These are phyloP conservation scores for Amaranthus cruentus DNA, from an alignment of 148 eudicot genomes.

Conservation along the genomic window DNA sequence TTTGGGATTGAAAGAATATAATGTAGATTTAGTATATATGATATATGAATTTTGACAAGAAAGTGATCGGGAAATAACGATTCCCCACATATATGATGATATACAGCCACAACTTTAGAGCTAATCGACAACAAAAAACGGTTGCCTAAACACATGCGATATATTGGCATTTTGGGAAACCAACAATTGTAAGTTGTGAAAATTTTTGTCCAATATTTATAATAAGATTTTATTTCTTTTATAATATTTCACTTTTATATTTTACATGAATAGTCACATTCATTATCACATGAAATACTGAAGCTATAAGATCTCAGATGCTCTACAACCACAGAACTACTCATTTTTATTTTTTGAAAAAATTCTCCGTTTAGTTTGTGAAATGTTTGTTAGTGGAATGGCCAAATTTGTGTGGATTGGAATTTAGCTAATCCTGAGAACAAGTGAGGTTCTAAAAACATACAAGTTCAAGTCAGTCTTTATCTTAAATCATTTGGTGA, in stretches of 20 bases:
- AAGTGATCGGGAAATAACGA: not conserved
- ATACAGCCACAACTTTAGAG: not conserved
- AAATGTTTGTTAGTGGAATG: not conserved
- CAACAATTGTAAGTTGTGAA: not conserved
- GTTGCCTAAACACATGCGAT: not conserved
- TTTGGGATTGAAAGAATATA: no score
- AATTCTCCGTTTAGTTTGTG: not conserved
- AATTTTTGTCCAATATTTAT: not conserved
- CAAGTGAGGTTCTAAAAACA: not conserved
- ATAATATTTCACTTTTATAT: not conserved
- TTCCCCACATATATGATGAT: constrained; percentile 10
- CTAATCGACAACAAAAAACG: constrained; percentile 1
- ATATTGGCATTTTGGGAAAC: not conserved
- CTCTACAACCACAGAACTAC: constrained; percentile 7
- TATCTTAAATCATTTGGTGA: not conserved
- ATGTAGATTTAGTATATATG: not conserved
- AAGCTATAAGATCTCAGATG: not conserved
- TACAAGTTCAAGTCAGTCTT: not conserved
- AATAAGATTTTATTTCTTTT: not conserved
- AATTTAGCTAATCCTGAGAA: not conserved
- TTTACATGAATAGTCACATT: constrained; percentile 11
- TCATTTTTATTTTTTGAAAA: not conserved
- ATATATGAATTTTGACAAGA: constrained; percentile 7
- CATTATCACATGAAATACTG: constrained; percentile 13
- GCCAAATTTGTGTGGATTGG: not conserved